These are phyloP conservation scores for Stereocaulon alpinum DNA, from an alignment of 495 filamentous ascomycete species.

Conservation along the genomic window DNA sequence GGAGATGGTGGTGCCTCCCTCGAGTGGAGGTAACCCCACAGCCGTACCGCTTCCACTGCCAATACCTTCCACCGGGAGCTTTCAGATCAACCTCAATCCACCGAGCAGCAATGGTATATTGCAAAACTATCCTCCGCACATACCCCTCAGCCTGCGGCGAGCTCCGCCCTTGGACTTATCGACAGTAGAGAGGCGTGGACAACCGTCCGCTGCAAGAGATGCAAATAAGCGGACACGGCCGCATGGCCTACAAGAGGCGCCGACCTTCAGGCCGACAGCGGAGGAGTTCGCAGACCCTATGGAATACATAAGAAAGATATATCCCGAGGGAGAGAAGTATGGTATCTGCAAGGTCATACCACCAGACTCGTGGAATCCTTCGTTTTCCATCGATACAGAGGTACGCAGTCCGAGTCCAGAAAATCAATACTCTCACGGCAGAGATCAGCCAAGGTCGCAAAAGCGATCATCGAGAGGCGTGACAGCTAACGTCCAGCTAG, in stretches of 20 bases:
- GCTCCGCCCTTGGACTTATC: constrained; percentile 70
- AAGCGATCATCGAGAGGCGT: neutral
- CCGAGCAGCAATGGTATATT: constrained; percentile 37
- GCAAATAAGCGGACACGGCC: constrained; percentile 63
- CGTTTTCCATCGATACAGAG: constrained; percentile 95
- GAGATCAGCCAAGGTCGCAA: neutral
- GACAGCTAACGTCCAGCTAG: constrained; percentile 38
- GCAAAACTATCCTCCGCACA: constrained; percentile 29
- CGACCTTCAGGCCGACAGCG: constrained; percentile 79
- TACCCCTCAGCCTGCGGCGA: constrained; percentile 59
- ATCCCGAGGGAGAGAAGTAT: constrained; percentile 70
- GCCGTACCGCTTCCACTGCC: constrained; percentile 29
- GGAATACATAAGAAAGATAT: constrained; percentile 83
- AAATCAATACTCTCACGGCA: neutral
- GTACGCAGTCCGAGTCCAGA: constrained; percentile 41
- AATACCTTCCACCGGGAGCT: constrained; percentile 22
- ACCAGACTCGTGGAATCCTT: constrained; percentile 84
- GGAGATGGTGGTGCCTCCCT: constrained; percentile 44
- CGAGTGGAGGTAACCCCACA: constrained; percentile 35
- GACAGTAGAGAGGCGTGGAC: constrained; percentile 84
- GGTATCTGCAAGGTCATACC: constrained; percentile 94
- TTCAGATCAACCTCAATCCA: constrained; percentile 31
- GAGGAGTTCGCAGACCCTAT: constrained; percentile 93
- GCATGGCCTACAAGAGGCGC: constrained; percentile 80
- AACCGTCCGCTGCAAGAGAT: constrained; percentile 64